Conservation (phyloP, 768 basidiomycete species). For the Lactarius pseudohatsudake region DNA sequence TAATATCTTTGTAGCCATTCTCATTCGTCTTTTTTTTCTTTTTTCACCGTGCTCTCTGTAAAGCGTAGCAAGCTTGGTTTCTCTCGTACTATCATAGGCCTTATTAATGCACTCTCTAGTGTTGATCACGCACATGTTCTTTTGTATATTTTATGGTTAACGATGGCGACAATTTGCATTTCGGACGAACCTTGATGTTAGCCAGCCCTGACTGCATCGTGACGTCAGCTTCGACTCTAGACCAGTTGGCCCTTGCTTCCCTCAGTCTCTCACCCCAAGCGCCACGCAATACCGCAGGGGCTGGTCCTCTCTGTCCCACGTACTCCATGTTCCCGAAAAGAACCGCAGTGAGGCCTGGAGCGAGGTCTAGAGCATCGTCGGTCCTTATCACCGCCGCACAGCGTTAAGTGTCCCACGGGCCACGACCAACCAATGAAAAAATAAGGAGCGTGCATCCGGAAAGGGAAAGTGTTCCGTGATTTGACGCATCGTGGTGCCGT, state of each 20-base stretch:
- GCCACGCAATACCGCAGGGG: background rate
- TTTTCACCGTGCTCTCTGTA: constrained; percentile 23
- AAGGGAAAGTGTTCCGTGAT: background rate
- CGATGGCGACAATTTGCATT: background rate
- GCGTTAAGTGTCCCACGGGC: background rate
- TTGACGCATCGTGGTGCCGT: background rate
- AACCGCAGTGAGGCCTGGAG: background rate
- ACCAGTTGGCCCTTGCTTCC: background rate
- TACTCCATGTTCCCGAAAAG: background rate
- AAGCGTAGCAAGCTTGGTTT: constrained; percentile 25
- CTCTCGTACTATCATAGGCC: constrained; percentile 17
- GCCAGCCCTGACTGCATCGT: background rate
- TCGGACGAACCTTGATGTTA: background rate
- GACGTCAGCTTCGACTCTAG: background rate
- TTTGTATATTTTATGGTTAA: background rate
- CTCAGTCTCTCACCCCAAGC: background rate
- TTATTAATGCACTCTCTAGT: constrained; percentile 25
- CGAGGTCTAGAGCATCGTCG: background rate
- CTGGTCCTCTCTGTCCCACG: constrained; percentile 2
- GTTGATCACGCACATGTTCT: background rate
- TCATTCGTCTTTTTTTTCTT: constrained; percentile 25
- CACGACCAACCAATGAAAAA: background rate
- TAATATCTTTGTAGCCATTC: constrained; percentile 29
- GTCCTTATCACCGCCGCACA: constrained; percentile 2
- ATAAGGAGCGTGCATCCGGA: background rate